These are phyloP conservation scores for Macrocybe gigantea DNA, from an alignment of 768 basidiomycete genomes.

Conservation along the genomic window DNA sequence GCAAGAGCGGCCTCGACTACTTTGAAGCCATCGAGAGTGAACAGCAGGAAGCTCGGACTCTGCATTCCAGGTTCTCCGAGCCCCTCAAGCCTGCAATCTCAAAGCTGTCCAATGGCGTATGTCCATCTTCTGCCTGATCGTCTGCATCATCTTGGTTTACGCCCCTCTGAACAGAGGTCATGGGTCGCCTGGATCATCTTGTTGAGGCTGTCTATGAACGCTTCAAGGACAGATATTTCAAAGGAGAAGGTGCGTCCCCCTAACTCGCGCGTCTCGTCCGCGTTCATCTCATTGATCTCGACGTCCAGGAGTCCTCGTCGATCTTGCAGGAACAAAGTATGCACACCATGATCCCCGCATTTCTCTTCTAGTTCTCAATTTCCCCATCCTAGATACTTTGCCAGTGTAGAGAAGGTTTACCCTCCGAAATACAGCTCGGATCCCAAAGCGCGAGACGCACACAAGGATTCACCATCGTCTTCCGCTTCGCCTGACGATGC, in stretches of 20 bases:
- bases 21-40: constrained; percentile 93
- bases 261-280: background rate
- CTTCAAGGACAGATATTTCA: constrained; percentile 94
- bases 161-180: constrained; percentile 64
- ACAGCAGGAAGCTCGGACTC: constrained; percentile 78
- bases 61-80: constrained; percentile 90
- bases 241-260: constrained; percentile 72
- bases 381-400: constrained; percentile 59
- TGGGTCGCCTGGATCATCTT: constrained; percentile 91
- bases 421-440: constrained; percentile 53
- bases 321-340: constrained; percentile 83
- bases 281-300: constrained; percentile 10
- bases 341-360: constrained; percentile 13
- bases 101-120: constrained; percentile 95
- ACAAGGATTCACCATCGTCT: constrained; percentile 41
- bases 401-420: constrained; percentile 72
- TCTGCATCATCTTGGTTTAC: background rate
- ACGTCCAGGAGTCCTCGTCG: constrained; percentile 72
- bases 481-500: constrained; percentile 39
- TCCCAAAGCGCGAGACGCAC: constrained; percentile 41
- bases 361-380: constrained; percentile 10
- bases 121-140: constrained; percentile 26
- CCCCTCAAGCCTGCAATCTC: constrained; percentile 90
- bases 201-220: constrained; percentile 95
- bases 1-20: constrained; percentile 90